Base-by-base conservation (phyloP, 2,329 filamentous ascomycete species). In the Fusarium kyushuense region DNA sequence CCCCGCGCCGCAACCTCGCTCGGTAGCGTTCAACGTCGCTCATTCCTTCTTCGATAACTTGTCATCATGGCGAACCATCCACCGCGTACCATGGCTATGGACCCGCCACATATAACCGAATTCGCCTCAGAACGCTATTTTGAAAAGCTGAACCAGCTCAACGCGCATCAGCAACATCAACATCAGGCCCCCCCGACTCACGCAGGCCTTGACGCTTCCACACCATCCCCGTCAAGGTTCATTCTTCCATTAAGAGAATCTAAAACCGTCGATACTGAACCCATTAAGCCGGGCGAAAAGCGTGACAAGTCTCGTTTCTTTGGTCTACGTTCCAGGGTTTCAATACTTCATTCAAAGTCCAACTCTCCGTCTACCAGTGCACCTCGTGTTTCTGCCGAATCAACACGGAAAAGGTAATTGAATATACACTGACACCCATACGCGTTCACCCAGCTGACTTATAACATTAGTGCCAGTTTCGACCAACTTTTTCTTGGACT, bases 101-200 rank as follows among this genome's bases (percentile, higher is more conserved):
- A 90, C 68, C 86, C 86, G 73, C 82, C 84, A 71, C 87, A 89
- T 68, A 83, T 88, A 65, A 89, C 88, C 63, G 88, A 90, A 76
- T 90, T 90, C 78, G 88, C 87, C 64, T 90, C 88, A 43, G 82
- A 86, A 77, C 86, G 86, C 67, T 90, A 89, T 74, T 87, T 89
- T 69, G 84, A 84, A 55, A 90, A 90, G 78, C 77, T 90, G 63
- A 83, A 80, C 58, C 85, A 88, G 78, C 83, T 80, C 71, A 86
- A 79, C 75, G 83, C 81, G 74, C 79, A 84, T 30, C 81, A 78
- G 67, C 79, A 79, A 17, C 82, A 79, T 19, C 82, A 83, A 69
- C 76, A 79, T 67, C 79, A 80, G 57, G 66, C 38, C 68, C 51
- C 60, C 11, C 58, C 62, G 16, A 48, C 53, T 21, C 58, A 67